Base-by-base conservation (phyloP, 176 grass and related monocot genomes). In the Oryza meridionalis region DNA sequence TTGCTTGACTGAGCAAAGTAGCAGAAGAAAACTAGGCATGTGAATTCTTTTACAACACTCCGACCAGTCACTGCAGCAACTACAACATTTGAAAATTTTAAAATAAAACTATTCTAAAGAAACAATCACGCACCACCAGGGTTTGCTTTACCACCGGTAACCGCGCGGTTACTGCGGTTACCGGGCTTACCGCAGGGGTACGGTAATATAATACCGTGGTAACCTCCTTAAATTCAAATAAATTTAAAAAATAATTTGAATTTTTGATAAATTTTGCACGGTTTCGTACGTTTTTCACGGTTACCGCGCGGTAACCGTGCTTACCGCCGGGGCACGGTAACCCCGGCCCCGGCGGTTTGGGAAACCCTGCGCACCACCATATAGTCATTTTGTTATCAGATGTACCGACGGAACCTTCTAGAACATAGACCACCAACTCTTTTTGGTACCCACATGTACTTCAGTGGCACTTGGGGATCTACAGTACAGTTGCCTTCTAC, bases 341-440 rank as follows among this genome's bases (percentile, higher is more conserved):
- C n/a, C n/a, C n/a, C n/a, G n/a, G n/a, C n/a, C n/a, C n/a, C n/a
- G n/a, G n/a, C n/a, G n/a, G n/a, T n/a, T n/a, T n/a, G n/a, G n/a
- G n/a, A n/a, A n/a, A n/a, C n/a, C n/a, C n/a, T n/a, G n/a, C n/a
- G n/a, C n/a, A n/a, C n/a, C n/a, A n/a, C n/a, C 53, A 69, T 3
- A 69, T 3, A 44, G 11, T 21, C 69, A 53, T 61, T 73, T 59
- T 42, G 38, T 69, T 24, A 64, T 79, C 45, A 51, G 62, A 58
- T 47, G 38, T 21, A 51, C 35, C 70, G 44, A 43, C 10, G 75
- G 17, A 8, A 46, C 32, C 69, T 62, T 67, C 85, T 90, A 98
- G 69, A 98, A 95, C 75, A 98, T 85, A 74, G 87, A 90, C 96
- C 96, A 99, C 93, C 91, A 96, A 87, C 87, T 92, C 81, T 79